phyloP scores from a whole-genome alignment of 2,329 filamentous ascomycete species.

The Cladosporium oxysporum region DNA sequence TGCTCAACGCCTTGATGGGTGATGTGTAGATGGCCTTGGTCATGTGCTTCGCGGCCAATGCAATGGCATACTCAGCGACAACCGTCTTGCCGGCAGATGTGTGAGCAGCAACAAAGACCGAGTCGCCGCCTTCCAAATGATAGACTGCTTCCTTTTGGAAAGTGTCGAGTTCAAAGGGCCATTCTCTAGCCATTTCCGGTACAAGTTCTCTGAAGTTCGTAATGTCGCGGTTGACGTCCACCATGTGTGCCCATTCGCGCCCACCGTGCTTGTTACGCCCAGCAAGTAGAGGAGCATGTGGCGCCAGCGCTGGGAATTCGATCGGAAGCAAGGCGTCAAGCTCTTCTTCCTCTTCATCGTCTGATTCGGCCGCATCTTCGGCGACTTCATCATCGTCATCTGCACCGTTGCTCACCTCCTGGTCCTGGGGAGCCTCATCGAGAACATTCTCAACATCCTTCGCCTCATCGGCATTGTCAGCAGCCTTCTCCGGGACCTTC shows the following conservation, averaged over 20 bases:
- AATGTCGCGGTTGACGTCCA: conserved; percentile 90
- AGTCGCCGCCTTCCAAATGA: conserved; percentile 93
- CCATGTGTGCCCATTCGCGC: conserved; percentile 96
- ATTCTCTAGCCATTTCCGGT: conserved; percentile 92
- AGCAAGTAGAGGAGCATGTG: conserved; percentile 72
- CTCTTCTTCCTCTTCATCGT: conserved; percentile 55
- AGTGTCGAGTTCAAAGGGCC: conserved; percentile 95
- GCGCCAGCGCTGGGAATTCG: conserved; percentile 89
- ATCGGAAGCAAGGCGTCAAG: conserved; percentile 88
- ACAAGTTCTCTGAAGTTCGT: conserved; percentile 93
- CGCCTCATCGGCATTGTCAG: conserved; percentile 57
- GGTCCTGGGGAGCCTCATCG: conserved; percentile 50
- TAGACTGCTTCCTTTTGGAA: conserved; percentile 99
- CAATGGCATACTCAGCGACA: conserved; percentile 96
- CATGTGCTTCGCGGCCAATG: conserved; percentile 96
- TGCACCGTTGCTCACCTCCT: conserved; percentile 35
- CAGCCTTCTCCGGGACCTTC: conserved; percentile 63
- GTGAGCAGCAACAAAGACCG: conserved; percentile 95
- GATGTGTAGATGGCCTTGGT: conserved; percentile 99
- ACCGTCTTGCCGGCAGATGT: conserved; percentile 98
- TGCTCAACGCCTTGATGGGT: conserved; percentile 96
- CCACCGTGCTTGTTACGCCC: conserved; percentile 72
- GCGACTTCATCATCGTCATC: conserved; percentile 38
- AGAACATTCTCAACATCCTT: conserved; percentile 69
- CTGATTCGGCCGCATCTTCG: conserved; percentile 37